Percentiles rank a stretch among this genome's conserved stretches.
Conservation (phyloP, 176 grass and related monocot species). For the Tillandsia fasciculata region DNA sequence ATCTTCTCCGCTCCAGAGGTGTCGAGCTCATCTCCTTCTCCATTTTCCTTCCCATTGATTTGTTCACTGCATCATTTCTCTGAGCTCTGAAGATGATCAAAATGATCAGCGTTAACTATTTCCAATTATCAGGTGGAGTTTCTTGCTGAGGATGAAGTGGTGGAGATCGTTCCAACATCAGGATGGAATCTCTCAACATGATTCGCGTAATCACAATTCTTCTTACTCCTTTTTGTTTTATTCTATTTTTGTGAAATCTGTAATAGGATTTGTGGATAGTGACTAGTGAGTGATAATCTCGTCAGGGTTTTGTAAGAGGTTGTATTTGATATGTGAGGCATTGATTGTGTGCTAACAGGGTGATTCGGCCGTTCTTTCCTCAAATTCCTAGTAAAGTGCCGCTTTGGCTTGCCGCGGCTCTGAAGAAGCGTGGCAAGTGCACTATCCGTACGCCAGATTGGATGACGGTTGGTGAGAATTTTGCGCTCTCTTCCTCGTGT, state of each 20-base stretch:
- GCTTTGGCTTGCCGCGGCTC: slow-evolving; percentile 61
- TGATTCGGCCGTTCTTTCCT: slow-evolving; percentile 72
- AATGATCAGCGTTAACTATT: too few species aligned
- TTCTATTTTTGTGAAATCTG: not conserved
- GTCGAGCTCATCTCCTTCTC: not conserved
- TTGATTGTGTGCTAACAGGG: slow-evolving; percentile 19
- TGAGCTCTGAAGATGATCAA: not conserved
- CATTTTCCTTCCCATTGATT: not conserved
- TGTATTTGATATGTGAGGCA: not conserved
- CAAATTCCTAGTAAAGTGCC: slow-evolving; percentile 73
- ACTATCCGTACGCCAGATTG: slow-evolving; percentile 52
- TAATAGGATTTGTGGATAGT: not conserved
- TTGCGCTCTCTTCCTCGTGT: not conserved
- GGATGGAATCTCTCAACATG: slow-evolving; percentile 74
- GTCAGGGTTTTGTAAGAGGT: not conserved
- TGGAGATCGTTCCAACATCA: slow-evolving; percentile 79
- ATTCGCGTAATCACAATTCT: slow-evolving; percentile 45
- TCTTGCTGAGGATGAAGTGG: slow-evolving; percentile 62
- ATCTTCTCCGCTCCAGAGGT: slow-evolving; percentile 78
- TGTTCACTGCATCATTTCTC: not conserved
- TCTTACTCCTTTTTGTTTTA: not conserved
- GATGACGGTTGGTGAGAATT: slow-evolving; percentile 71
- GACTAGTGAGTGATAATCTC: not conserved
- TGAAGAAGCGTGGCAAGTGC: slow-evolving; percentile 69
- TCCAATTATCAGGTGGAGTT: slow-evolving; percentile 57